Evolutionary conservation across 495 filamentous ascomycete species (phyloP).

Genomic region (Aspergillus incahuasiensis): DNA sequence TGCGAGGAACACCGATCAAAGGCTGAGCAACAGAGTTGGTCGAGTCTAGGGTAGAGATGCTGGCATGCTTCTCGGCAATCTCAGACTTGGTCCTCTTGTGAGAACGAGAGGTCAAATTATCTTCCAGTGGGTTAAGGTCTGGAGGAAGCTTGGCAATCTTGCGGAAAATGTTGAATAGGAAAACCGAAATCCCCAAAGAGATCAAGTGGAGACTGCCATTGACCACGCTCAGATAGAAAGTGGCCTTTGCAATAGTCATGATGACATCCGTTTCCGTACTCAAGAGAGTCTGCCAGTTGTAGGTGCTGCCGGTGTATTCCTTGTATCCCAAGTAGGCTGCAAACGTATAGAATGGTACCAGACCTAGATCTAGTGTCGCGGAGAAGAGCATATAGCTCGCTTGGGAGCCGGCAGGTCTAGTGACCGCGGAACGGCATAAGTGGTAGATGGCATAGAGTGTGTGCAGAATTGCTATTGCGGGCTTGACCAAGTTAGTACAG

Average conservation of each 20-base stretch:
- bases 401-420: conserved; percentile 67
- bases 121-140: conserved; percentile 88
- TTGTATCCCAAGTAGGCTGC: conserved; percentile 54
- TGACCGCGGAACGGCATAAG: conserved; percentile 59
- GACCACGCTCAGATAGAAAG: conserved; percentile 58
- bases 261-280: conserved; percentile 37
- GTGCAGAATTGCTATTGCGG: conserved; percentile 65
- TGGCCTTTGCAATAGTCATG: conserved; percentile 52
- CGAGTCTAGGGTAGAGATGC: conserved; percentile 51
- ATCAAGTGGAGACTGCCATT: conserved; percentile 64
- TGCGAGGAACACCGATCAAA: conserved; percentile 52
- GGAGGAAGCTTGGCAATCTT: conserved; percentile 76
- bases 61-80: conserved; percentile 50
- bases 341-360: conserved; percentile 76
- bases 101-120: conserved; percentile 73
- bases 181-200: conserved; percentile 64
- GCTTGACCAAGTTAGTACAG: conserved; percentile 34
- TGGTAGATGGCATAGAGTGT: conserved; percentile 75
- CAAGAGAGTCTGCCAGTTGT: conserved; percentile 63
- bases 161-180: conserved; percentile 69
- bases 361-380: conserved; percentile 60
- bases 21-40: conserved; percentile 52
- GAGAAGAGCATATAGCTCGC: conserved; percentile 84
- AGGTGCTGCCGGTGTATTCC: conserved; percentile 36
- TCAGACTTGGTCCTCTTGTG: conserved; percentile 75